Conservation (phyloP, 352 stramenopile species). For the Globisporangium abappressorium region DNA sequence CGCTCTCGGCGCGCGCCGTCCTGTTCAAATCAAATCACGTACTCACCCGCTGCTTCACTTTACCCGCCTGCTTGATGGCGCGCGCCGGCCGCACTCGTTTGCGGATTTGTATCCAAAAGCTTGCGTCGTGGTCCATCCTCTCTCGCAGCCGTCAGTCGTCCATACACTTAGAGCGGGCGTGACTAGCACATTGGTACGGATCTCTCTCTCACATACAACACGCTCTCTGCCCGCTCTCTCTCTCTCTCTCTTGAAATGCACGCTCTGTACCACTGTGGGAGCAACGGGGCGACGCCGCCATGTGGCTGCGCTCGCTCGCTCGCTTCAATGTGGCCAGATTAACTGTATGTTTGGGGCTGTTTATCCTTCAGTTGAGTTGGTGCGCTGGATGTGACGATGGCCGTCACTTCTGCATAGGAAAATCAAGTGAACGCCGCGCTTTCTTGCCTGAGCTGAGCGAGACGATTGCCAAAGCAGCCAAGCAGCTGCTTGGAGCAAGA, state of each 20-base stretch:
- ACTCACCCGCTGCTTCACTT: background rate
- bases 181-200: background rate
- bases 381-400: background rate
- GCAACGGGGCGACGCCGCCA: background rate
- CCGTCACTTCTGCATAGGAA: background rate
- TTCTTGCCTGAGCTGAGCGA: background rate
- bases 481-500: background rate
- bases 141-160: background rate
- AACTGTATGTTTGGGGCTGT: background rate
- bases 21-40: background rate
- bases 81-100: background rate
- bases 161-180: constrained; percentile 2
- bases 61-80: background rate
- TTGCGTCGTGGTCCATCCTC: background rate
- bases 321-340: constrained; percentile 2
- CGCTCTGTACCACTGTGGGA: constrained; percentile 4
- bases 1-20: background rate
- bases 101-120: background rate
- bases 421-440: background rate
- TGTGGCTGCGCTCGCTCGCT: background rate
- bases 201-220: constrained; percentile 1
- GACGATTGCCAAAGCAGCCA: background rate
- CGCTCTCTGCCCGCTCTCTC: constrained; percentile 1
- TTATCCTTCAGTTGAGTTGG: background rate
- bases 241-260: background rate